Percentiles rank a stretch among this genome's conserved stretches.
Evolutionary conservation across 2,329 filamentous ascomycete species (phyloP).

Genomic region (Penicillium palitans): DNA sequence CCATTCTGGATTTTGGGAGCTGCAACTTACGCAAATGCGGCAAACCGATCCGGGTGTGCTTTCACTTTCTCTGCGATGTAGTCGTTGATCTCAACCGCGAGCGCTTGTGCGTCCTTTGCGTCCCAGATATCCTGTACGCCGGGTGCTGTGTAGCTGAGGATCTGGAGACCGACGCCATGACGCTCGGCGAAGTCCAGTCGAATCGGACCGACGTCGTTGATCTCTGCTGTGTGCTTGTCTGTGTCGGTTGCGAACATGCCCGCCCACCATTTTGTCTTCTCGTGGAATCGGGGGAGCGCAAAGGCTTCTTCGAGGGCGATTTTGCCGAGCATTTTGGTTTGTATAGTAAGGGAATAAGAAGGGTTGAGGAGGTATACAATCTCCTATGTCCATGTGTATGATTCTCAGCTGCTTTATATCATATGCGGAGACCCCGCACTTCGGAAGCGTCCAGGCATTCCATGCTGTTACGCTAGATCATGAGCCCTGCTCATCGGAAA

Average conservation of each 20-base stretch:
- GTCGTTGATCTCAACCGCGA: slow-evolving; percentile 51
- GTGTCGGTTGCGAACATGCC: slow-evolving; percentile 59
- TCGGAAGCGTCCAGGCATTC: slow-evolving; percentile 1
- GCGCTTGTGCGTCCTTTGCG: slow-evolving; percentile 44
- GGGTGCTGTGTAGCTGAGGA: slow-evolving; percentile 51
- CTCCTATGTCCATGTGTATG: neutral
- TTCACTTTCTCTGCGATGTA: slow-evolving; percentile 48
- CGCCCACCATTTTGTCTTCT: slow-evolving; percentile 63
- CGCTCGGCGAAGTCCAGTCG: slow-evolving; percentile 47
- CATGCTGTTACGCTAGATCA: neutral
- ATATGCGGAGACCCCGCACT: slow-evolving; percentile 12
- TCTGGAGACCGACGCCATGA: slow-evolving; percentile 50
- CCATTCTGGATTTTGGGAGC: neutral
- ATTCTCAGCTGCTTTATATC: slow-evolving; percentile 1
- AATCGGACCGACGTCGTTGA: slow-evolving; percentile 49
- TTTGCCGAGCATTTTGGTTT: slow-evolving; percentile 56
- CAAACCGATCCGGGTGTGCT: slow-evolving; percentile 44
- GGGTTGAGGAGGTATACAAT: neutral
- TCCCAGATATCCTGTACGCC: slow-evolving; percentile 52
- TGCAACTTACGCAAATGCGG: slow-evolving; percentile 43
- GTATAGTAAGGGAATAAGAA: neutral
- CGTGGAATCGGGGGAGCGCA: slow-evolving; percentile 58
- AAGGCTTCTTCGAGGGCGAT: slow-evolving; percentile 65
- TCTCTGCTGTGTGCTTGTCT: slow-evolving; percentile 60
- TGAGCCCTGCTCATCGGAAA: neutral